phyloP scores from a whole-genome alignment of 139 green algal species.

The Ettlia oleoabundans region DNA sequence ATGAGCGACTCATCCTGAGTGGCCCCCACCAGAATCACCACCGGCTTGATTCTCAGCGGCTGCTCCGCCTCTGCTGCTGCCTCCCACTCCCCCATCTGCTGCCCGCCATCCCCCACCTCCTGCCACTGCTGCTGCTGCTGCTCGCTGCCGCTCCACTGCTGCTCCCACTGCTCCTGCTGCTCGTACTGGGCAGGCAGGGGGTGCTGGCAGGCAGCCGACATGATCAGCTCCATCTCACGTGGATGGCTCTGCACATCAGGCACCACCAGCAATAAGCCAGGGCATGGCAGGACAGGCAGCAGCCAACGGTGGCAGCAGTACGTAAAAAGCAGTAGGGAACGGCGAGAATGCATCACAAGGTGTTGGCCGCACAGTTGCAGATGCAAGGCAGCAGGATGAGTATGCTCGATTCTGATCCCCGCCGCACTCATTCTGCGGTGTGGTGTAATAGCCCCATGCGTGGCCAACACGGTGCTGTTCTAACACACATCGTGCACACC shows the following conservation, averaged over 20 bases:
- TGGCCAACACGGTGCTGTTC: too few species aligned
- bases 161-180: background rate
- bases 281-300: background rate
- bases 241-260: conserved; percentile 40
- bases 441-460: too few species aligned
- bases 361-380: too few species aligned
- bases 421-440: too few species aligned
- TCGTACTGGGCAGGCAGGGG: background rate
- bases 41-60: conserved; percentile 38
- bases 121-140: background rate
- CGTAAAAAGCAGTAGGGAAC: background rate
- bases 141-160: background rate
- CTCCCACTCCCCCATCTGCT: conserved; percentile 20
- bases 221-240: conserved; percentile 57
- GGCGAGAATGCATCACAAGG: background rate
- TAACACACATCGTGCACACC: too few species aligned
- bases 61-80: too few species aligned
- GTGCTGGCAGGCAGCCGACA: conserved; percentile 49
- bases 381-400: too few species aligned
- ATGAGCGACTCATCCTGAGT: conserved; percentile 61
- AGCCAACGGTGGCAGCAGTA: background rate
- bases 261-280: background rate
- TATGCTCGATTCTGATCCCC: too few species aligned
- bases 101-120: background rate
- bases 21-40: conserved; percentile 77